Conservation (phyloP, 2,329 filamentous ascomycete species). For the Domatiomyces globalis region DNA sequence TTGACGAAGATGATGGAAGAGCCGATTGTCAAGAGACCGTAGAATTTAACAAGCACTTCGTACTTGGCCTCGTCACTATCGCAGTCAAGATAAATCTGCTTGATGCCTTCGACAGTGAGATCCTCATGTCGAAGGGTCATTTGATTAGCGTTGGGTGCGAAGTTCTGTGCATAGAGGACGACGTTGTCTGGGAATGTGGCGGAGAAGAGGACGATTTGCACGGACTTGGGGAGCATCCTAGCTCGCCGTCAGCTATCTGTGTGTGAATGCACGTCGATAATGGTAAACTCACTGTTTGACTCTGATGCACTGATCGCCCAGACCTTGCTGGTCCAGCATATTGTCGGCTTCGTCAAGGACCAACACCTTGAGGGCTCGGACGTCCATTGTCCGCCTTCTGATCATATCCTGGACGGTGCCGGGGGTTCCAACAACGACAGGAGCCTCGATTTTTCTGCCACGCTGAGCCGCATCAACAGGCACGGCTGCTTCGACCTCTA, state of each 20-base stretch:
- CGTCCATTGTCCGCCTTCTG: conserved; percentile 58
- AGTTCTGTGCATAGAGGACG: conserved; percentile 65
- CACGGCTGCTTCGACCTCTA: conserved; percentile 68
- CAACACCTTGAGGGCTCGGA: conserved; percentile 59
- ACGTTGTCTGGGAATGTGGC: conserved; percentile 85
- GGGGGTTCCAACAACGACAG: conserved; percentile 82
- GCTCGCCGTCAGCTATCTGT: conserved; percentile 21
- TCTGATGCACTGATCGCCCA: conserved; percentile 87
- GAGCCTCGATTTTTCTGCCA: conserved; percentile 54
- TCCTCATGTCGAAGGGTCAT: conserved; percentile 82
- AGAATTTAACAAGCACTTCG: conserved; percentile 75
- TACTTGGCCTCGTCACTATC: conserved; percentile 72
- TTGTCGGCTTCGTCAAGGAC: conserved; percentile 97
- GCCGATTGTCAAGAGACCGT: conserved; percentile 89
- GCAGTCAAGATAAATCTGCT: conserved; percentile 95
- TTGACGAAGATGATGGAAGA: conserved; percentile 97
- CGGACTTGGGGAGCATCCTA: conserved; percentile 56
- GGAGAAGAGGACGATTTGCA: conserved; percentile 91
- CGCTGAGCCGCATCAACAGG: conserved; percentile 58
- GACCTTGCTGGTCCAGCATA: conserved; percentile 90
- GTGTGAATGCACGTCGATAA: neutral
- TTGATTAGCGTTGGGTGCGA: conserved; percentile 72
- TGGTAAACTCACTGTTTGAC: conserved; percentile 58
- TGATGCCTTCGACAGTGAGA: conserved; percentile 91
- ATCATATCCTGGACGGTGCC: conserved; percentile 85